Evolutionary conservation across 129 eudicot species (phyloP).

Genomic region (Gnaphalium uliginosum): DNA sequence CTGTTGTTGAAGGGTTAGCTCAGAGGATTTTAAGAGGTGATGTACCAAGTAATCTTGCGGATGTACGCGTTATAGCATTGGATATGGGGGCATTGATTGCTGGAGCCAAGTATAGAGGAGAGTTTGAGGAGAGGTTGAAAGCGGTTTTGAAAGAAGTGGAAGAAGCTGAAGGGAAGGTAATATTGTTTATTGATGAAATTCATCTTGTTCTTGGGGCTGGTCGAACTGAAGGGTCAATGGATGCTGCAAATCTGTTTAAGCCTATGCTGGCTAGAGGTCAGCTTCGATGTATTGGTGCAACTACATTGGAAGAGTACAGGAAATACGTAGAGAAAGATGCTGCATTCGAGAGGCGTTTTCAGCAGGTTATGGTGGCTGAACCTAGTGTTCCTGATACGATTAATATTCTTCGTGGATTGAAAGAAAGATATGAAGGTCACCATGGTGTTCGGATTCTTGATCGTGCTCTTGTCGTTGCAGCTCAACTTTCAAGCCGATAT

Average conservation of each 20-base stretch:
- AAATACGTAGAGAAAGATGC: conserved; percentile 97
- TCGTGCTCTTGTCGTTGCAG: conserved; percentile 83
- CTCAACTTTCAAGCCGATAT: conserved; percentile 80
- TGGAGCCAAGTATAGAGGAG: conserved; percentile 91
- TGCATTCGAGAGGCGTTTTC: conserved; percentile 94
- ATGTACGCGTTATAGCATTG: conserved; percentile 76
- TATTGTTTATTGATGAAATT: conserved; percentile 81
- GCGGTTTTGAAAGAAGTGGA: conserved; percentile 93
- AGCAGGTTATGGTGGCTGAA: conserved; percentile 94
- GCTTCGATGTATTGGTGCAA: conserved; percentile 89
- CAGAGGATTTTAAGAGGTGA: conserved; percentile 88
- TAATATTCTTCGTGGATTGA: conserved; percentile 84
- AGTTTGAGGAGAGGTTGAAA: conserved; percentile 87
- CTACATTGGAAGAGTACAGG: conserved; percentile 85
- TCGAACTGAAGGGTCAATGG: conserved; percentile 93
- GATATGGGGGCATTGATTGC: conserved; percentile 97
- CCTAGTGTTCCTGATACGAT: conserved; percentile 80
- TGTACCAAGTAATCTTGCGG: conserved; percentile 86
- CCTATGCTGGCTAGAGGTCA: conserved; percentile 99
- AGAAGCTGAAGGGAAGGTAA: conserved; percentile 94
- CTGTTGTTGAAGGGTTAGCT: conserved; percentile 95
- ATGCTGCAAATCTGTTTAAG: conserved; percentile 88
- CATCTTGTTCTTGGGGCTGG: conserved; percentile 94
- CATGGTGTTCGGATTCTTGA: conserved; percentile 98
- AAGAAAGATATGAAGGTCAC: conserved; percentile 94